Evolutionary conservation across 768 basidiomycete species (phyloP), one percentile per base, ranked within the genome.

Genomic region (Amanita pallidorosea): DNA sequence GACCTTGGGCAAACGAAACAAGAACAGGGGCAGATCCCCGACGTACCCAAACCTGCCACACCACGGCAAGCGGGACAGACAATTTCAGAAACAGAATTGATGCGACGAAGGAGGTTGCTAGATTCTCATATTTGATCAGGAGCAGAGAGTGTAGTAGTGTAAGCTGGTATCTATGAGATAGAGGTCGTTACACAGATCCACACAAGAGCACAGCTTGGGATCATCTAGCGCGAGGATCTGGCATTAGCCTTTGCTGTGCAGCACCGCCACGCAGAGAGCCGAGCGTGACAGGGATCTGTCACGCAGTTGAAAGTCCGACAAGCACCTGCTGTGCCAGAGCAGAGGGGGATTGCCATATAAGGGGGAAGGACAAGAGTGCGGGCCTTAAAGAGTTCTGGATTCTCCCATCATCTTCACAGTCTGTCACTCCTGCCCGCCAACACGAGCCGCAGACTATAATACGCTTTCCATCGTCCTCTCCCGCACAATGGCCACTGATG

Each of bases 51-150:
- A 54, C 38, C 53, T 54, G 55, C 65, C 25, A 65, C 66, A 56
- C 58, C 64, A 31, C 63, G 78, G 57, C 57, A 73, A 65, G 67
- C 74, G 12, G 83, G 85, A 15, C 80, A 83, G 55, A 81, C 79
- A 37, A 88, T 88, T 51, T 75, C 77, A n/a, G 87, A 90, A 65
- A 75, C 70, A 17, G 88, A 88, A 64, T 63, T 91, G 62, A 83
- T 93, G 74, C 69, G 82, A 58, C 74, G 91, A 57, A 76, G 86
- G 47, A 77, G 90, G 58, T 62, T 93, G 62, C 69, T 93, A 48
- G 85, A 87, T 56, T 74, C 82, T 47, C 83, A 80, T 85, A 45
- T 81, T 74, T 60, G 71, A 72, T 54, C 68, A 67, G n/a, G 29
- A 50, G n/a, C 18, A 23, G 38, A 27, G 40, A 15, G 25, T 29